Evolutionary conservation across 2,329 filamentous ascomycete species (phyloP).

Genomic region (Madurella mycetomatis): DNA sequence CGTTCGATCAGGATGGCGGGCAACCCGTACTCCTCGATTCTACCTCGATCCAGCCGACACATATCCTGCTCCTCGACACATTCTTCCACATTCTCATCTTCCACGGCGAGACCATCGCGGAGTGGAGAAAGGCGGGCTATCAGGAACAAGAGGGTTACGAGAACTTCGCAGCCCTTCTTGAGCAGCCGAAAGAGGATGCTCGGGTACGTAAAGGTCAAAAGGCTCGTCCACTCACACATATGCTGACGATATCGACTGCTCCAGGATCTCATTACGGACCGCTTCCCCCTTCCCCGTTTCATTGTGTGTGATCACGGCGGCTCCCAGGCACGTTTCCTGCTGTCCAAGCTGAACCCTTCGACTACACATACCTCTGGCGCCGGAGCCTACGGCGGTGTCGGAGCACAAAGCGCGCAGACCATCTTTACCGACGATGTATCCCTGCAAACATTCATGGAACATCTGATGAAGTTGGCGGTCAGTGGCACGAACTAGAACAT

Average conservation of each 20-base stretch:
- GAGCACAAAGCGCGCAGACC: slow-evolving; percentile 83
- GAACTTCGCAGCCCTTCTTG: slow-evolving; percentile 83
- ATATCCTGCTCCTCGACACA: slow-evolving; percentile 90
- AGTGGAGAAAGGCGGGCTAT: slow-evolving; percentile 97
- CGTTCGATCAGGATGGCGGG: slow-evolving; percentile 89
- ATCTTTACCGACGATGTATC: slow-evolving; percentile 99
- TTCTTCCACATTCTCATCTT: slow-evolving; percentile 99
- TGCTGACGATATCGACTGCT: neutral
- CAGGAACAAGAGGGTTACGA: slow-evolving; percentile 98
- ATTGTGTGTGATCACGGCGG: slow-evolving; percentile 98
- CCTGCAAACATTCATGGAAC: slow-evolving; percentile 98
- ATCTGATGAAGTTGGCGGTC: slow-evolving; percentile 88
- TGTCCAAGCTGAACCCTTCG: slow-evolving; percentile 95
- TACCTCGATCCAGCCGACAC: slow-evolving; percentile 89
- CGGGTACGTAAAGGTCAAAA: slow-evolving; percentile 57
- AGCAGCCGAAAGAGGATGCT: slow-evolving; percentile 94
- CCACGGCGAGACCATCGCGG: slow-evolving; percentile 95
- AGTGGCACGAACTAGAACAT: slow-evolving; percentile 54
- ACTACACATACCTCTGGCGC: slow-evolving; percentile 93
- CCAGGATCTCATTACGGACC: slow-evolving; percentile 91
- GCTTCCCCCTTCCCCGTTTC: slow-evolving; percentile 96
- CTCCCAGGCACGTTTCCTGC: slow-evolving; percentile 91
- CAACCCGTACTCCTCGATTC: slow-evolving; percentile 94
- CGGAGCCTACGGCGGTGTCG: slow-evolving; percentile 83
- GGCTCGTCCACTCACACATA: neutral